These are phyloP conservation scores for Letharia columbiana DNA, from an alignment of 495 filamentous ascomycete genomes.

Conservation along the genomic window DNA sequence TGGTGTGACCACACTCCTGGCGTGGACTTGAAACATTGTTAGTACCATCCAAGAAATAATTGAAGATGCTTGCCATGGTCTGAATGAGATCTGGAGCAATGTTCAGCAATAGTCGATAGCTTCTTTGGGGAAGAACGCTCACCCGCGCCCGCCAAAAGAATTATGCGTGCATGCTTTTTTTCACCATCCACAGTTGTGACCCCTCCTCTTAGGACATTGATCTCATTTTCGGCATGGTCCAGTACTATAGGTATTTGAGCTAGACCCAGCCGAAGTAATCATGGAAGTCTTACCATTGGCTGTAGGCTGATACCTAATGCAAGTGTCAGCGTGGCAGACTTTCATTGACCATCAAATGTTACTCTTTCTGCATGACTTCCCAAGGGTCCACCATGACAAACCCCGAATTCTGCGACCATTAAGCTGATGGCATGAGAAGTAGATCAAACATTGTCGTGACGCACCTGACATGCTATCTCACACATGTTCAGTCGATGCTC, in stretches of 20 bases:
- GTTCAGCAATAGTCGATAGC: neutral
- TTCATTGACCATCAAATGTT: slow-evolving; percentile 9
- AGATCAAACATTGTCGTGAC: neutral
- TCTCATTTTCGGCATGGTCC: slow-evolving; percentile 22
- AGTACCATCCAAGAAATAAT: neutral
- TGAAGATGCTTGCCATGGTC: slow-evolving; percentile 6
- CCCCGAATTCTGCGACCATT: slow-evolving; percentile 44
- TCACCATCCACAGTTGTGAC: slow-evolving; percentile 17
- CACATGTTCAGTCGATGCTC: slow-evolving; percentile 53
- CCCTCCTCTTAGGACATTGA: slow-evolving; percentile 42
- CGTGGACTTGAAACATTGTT: slow-evolving; percentile 38
- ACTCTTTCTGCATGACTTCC: slow-evolving; percentile 59
- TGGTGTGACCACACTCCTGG: slow-evolving; percentile 21
- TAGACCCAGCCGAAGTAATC: neutral
- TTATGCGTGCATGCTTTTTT: slow-evolving; percentile 17
- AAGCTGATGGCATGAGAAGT: neutral
- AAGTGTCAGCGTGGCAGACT: neutral
- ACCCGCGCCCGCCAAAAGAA: slow-evolving; percentile 21
- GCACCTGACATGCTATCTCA: slow-evolving; percentile 59
- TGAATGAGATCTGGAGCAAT: slow-evolving; percentile 5
- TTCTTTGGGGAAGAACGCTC: neutral
- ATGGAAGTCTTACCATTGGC: neutral
- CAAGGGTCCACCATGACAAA: slow-evolving; percentile 87
- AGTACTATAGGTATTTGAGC: slow-evolving; percentile 8
- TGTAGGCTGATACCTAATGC: neutral